phyloP scores from a whole-genome alignment of 73 alveolate genomes.

The Paramecium bursaria region DNA sequence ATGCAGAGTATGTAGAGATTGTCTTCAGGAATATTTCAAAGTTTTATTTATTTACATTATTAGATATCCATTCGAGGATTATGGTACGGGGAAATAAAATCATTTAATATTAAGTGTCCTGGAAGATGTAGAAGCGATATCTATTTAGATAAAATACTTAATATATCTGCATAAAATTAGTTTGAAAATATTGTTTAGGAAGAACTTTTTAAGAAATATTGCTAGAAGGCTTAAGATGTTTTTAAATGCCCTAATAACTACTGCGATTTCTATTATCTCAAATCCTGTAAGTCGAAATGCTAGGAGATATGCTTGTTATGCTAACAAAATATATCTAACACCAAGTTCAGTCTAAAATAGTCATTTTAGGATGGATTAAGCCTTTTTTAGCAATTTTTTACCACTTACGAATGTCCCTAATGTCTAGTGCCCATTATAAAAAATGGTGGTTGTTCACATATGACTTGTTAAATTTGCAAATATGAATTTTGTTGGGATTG shows the following conservation, averaged over 20 bases:
- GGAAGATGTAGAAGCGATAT: constrained; percentile 12
- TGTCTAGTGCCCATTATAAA: constrained; percentile 19
- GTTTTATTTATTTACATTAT: background rate
- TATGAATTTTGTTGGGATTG: constrained; percentile 62
- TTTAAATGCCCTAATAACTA: constrained; percentile 30
- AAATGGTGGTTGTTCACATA: constrained; percentile 63
- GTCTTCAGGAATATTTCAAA: background rate
- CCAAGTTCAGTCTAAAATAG: background rate
- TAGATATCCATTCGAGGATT: constrained; percentile 27
- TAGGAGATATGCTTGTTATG: constrained; percentile 24
- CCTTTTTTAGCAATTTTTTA: background rate
- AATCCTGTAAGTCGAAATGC: constrained; percentile 35
- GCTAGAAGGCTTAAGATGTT: constrained; percentile 21
- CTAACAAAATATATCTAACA: background rate
- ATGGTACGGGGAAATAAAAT: constrained; percentile 39
- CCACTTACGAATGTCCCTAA: constrained; percentile 48
- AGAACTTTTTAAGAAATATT: constrained; percentile 47
- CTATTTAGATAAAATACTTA: constrained; percentile 2
- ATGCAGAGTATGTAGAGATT: constrained; percentile 14
- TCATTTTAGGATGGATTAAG: background rate
- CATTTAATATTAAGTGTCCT: constrained; percentile 18
- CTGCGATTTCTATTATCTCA: constrained; percentile 37
- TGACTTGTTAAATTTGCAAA: constrained; percentile 54
- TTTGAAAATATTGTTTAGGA: constrained; percentile 1
- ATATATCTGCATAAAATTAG: background rate